Evolutionary conservation across 306 rosid species (phyloP).

Genomic region (Quercus wislizeni): DNA sequence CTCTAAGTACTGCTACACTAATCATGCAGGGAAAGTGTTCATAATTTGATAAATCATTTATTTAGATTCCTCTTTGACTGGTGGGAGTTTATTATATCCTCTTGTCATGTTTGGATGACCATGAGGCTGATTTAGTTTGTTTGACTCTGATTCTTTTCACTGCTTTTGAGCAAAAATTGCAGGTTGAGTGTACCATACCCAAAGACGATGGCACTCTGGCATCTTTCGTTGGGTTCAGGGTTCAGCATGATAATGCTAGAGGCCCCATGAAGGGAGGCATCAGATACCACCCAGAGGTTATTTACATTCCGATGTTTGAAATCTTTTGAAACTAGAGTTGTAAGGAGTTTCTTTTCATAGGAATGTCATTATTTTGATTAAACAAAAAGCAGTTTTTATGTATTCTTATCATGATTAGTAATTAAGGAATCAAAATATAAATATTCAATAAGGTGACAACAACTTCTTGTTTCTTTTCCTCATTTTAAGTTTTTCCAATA

Average conservation of each 20-base stretch:
- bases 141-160: conserved; percentile 2
- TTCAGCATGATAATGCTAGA: conserved; percentile 99
- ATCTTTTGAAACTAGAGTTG: not conserved
- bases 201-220: conserved; percentile 85
- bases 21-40: not conserved
- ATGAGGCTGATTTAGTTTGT: not conserved
- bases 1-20: not conserved
- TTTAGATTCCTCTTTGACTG: no score
- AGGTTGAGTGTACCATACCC: conserved; percentile 97
- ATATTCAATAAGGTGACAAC: no score
- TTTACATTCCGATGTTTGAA: conserved; percentile 2
- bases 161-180: conserved; percentile 20
- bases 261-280: conserved; percentile 99
- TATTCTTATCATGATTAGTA: no score
- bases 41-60: not conserved
- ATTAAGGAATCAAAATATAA: no score
- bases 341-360: not conserved
- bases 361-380: not conserved
- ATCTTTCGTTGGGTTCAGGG: conserved; percentile 83
- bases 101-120: not conserved
- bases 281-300: conserved; percentile 98
- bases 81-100: not conserved
- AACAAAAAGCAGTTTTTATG: no score
- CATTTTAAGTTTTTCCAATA: no score
- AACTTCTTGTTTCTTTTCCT: no score